Percentiles rank a stretch among this genome's conserved stretches.
phyloP scores from a whole-genome alignment of 2,329 filamentous ascomycete species.

The Bretziella fagacearum region DNA sequence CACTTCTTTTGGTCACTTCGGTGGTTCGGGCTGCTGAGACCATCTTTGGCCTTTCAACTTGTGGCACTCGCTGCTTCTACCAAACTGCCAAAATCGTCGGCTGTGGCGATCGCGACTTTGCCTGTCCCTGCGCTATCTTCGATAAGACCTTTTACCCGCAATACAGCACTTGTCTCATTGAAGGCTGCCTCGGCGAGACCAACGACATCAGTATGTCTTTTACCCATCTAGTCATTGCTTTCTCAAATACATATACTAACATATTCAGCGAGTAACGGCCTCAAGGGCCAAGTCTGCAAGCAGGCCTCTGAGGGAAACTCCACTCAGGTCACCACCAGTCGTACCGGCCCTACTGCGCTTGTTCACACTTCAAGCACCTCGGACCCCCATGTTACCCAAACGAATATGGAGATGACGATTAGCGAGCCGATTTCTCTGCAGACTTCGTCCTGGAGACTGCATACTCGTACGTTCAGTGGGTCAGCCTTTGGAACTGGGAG shows the following conservation, averaged over 20 bases:
- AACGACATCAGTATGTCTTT: background rate
- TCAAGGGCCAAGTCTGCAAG: background rate
- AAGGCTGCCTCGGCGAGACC: conserved; percentile 10
- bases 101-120: conserved; percentile 9
- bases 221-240: background rate
- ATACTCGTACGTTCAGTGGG: background rate
- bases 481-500: background rate
- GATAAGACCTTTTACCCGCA: conserved; percentile 12
- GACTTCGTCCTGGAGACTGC: background rate
- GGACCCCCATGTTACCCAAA: too few species aligned
- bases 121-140: conserved; percentile 11
- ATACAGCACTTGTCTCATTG: conserved; percentile 14
- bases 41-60: conserved; percentile 12
- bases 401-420: background rate
- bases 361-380: too few species aligned
- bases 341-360: too few species aligned
- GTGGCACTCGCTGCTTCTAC: conserved; percentile 13
- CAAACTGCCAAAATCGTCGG: conserved; percentile 11
- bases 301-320: background rate
- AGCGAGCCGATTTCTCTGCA: background rate
- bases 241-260: background rate
- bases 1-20: background rate
- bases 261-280: background rate
- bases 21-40: background rate
- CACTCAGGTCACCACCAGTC: too few species aligned